Conservation (phyloP, 2,329 filamentous ascomycete species). For the Tympanopsis confertula region DNA sequence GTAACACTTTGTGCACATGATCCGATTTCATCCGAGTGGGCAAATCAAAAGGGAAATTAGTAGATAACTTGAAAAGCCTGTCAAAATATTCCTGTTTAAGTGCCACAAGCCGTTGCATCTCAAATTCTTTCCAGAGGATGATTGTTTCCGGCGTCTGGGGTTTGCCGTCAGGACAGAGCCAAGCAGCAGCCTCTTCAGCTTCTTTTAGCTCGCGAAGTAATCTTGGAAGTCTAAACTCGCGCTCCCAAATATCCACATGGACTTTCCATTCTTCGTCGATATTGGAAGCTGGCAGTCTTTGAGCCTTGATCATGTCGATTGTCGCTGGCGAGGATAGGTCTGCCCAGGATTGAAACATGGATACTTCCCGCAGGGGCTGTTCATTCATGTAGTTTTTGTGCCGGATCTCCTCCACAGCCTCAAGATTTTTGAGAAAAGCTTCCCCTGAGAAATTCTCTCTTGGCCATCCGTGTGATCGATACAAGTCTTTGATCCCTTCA, state of each 20-base stretch:
- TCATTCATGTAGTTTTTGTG: neutral
- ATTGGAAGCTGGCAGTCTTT: neutral
- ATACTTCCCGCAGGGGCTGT: neutral
- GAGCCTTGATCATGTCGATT: neutral
- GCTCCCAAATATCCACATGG: slow-evolving; percentile 3
- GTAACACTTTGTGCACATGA: too few species aligned
- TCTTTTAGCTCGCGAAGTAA: neutral
- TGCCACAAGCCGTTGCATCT: too few species aligned
- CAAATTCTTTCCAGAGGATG: too few species aligned
- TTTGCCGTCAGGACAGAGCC: slow-evolving; percentile 2
- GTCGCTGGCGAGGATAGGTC: neutral
- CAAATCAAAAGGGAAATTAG: too few species aligned
- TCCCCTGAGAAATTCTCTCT: slow-evolving; percentile 8
- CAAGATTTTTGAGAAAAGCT: slow-evolving; percentile 7
- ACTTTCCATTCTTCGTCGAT: slow-evolving; percentile 5
- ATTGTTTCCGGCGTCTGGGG: slow-evolving; percentile 1
- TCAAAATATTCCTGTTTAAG: too few species aligned
- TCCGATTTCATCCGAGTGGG: too few species aligned
- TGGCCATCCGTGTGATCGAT: slow-evolving; percentile 10
- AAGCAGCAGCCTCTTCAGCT: neutral
- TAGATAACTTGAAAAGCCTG: too few species aligned
- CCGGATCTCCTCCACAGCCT: neutral
- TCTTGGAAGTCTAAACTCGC: neutral
- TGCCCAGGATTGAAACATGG: neutral
- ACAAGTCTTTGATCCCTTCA: slow-evolving; percentile 5